Base-by-base conservation (phyloP, 177 flowering plant species). In the Vitis hybrid region DNA sequence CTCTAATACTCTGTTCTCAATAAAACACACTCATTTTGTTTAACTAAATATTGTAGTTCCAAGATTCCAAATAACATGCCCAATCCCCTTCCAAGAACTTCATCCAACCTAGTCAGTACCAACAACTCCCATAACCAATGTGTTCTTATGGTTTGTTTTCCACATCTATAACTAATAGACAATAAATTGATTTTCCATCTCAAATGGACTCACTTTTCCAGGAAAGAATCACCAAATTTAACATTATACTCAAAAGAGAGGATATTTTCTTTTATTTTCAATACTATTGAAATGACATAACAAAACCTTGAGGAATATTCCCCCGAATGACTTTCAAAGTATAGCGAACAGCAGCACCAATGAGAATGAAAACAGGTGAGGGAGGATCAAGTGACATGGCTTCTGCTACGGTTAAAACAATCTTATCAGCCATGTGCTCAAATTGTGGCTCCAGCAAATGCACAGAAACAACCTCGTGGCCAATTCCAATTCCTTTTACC, bases 371-470 rank as follows among this genome's bases (percentile, higher is more conserved):
- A 78, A 95, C 88, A 55, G 99, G 99, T 27, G 99, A 93, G 11
- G 96, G 93, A 54, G 99, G 99, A 56, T 90, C 90, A 52, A 95
- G 78, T 16, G 96, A 87, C 92, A 95, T 93, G 35, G 97, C 97
- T 84, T 94, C 99, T 40, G 92, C 98, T 24, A 94, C 98, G 66
- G 97, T 94, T 74, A 93, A 69, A 65, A 82, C 81, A 81, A 95
- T 91, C 74, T 79, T 79, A 75, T 91, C 99, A 54, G 71, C 79
- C 85, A 89, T 67, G 74, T 84, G 80, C 76, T 82, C 88, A 40
- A 82, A 70, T 32, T 75, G 70, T 40, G 91, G 88, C 84, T 95
- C 99, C 49, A 84, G 76, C 85, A 90, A 77, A 77, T 82, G 86
- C 67, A 89, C 98, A 56, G 90, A 85, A 66, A 95, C 96, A 74